Conservation (phyloP, 2,329 filamentous ascomycete genomes). For the Dichotomopilus funicola region DNA sequence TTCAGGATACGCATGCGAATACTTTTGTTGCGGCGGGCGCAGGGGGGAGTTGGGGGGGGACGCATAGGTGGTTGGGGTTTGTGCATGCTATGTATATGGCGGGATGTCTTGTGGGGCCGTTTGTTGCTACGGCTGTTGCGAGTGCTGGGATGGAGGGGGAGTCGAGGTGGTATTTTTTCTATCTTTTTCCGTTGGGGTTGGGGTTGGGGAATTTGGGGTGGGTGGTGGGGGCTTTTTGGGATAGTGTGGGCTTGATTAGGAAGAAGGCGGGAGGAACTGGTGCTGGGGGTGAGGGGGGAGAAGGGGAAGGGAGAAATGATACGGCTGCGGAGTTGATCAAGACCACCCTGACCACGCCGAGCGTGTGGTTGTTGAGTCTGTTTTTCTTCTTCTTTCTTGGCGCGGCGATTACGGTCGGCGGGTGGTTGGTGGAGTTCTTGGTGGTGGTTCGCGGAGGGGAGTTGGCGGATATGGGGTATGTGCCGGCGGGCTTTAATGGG, state of each 20-base stretch:
- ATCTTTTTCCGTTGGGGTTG: conserved; percentile 47
- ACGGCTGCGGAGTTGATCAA: conserved; percentile 38
- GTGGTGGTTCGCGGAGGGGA: conserved; percentile 52
- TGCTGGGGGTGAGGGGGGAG: background rate
- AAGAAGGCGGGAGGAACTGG: background rate
- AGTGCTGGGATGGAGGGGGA: conserved; percentile 25
- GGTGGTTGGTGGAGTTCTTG: conserved; percentile 61
- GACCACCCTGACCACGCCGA: conserved; percentile 37
- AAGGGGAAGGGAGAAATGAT: conserved; percentile 11
- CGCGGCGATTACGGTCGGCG: conserved; percentile 46
- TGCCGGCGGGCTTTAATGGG: conserved; percentile 54
- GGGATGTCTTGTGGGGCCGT: conserved; percentile 51
- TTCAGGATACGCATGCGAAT: conserved; percentile 58
- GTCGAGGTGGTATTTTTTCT: conserved; percentile 49
- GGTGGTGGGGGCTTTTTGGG: conserved; percentile 41
- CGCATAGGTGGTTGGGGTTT: conserved; percentile 56
- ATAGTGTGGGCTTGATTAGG: background rate
- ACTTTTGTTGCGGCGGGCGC: conserved; percentile 46
- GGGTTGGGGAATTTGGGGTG: conserved; percentile 44
- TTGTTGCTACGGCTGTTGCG: conserved; percentile 47
- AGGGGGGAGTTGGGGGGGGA: conserved; percentile 15
- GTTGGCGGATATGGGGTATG: conserved; percentile 53
- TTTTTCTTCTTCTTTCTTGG: conserved; percentile 62
- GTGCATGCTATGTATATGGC: conserved; percentile 58
- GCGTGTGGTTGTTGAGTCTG: conserved; percentile 52